Percentiles rank a stretch among this genome's conserved stretches.
These are phyloP conservation scores for Ophiostoma sp. DNA, from an alignment of 2,329 filamentous ascomycete genomes.

Conservation along the genomic window DNA sequence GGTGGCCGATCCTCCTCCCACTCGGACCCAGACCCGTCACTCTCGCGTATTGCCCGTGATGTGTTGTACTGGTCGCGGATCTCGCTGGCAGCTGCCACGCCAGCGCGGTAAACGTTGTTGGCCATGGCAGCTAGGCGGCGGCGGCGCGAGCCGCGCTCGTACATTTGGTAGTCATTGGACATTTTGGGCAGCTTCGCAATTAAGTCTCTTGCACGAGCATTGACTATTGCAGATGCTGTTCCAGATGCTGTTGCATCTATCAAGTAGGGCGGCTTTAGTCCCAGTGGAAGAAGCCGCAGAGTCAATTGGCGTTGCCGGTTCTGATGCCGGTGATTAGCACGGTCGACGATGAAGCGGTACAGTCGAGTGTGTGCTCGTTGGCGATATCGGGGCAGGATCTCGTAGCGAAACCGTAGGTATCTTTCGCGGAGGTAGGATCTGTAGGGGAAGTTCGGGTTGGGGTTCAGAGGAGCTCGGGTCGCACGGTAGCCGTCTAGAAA, in stretches of 20 bases:
- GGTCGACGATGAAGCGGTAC: constrained; percentile 65
- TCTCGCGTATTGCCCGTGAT: constrained; percentile 35
- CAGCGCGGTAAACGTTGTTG: constrained; percentile 51
- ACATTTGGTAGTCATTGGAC: constrained; percentile 30
- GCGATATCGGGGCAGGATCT: constrained; percentile 66
- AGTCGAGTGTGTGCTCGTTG: constrained; percentile 68
- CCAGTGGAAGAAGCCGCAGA: constrained; percentile 38
- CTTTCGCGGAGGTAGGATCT: constrained; percentile 50
- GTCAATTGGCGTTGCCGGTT: constrained; percentile 39
- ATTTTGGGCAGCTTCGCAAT: constrained; percentile 24
- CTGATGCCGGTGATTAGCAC: constrained; percentile 53
- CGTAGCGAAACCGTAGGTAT: constrained; percentile 65
- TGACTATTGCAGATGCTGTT: neutral
- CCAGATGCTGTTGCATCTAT: neutral
- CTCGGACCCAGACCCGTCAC: constrained; percentile 33
- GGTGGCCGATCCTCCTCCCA: constrained; percentile 34
- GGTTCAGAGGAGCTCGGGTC: neutral
- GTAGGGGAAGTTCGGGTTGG: neutral
- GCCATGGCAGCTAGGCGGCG: constrained; percentile 67
- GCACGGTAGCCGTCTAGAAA: constrained; percentile 17
- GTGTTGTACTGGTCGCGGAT: constrained; percentile 56
- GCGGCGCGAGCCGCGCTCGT: constrained; percentile 66
- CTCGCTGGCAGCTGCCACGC: constrained; percentile 53
- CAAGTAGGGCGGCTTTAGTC: neutral
- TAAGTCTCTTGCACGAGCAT: neutral